These are phyloP conservation scores for Sophora flavescens DNA, from an alignment of 306 rosid genomes.

Conservation along the genomic window DNA sequence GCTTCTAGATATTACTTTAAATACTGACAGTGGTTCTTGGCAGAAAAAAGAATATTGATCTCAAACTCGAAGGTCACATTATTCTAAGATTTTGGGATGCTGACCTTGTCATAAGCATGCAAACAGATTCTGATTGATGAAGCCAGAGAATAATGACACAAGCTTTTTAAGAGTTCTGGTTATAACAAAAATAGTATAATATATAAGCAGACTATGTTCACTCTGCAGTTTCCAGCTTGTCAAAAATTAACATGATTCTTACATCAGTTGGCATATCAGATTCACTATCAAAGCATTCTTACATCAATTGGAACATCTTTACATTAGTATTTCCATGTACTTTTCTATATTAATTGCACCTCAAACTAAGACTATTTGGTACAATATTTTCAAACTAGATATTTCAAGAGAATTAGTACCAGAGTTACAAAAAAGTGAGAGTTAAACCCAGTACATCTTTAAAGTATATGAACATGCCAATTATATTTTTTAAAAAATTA, in stretches of 20 bases:
- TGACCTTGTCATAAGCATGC: conserved; percentile 74
- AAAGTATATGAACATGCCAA: background rate
- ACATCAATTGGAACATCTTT: background rate
- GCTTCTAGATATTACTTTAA: conserved; percentile 45
- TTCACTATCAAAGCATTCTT: background rate
- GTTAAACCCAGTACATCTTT: background rate
- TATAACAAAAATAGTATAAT: conserved; percentile 23
- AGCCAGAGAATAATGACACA: conserved; percentile 47
- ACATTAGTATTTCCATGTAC: background rate
- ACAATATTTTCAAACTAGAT: conserved; percentile 6
- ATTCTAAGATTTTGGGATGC: conserved; percentile 55
- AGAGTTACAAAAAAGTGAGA: background rate
- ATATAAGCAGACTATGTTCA: conserved; percentile 28
- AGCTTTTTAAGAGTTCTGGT: conserved; percentile 33
- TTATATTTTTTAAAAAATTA: background rate
- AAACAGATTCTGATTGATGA: conserved; percentile 67
- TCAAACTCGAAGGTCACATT: conserved; percentile 36
- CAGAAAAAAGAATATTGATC: conserved; percentile 46
- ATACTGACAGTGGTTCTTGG: conserved; percentile 45
- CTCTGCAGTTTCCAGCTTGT: conserved; percentile 39
- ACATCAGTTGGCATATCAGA: background rate
- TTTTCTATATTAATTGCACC: conserved; percentile 35
- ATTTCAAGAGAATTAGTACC: background rate
- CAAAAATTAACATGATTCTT: conserved; percentile 22
- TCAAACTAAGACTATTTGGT: conserved; percentile 4